Evolutionary conservation across 2,329 filamentous ascomycete species (phyloP).

Genomic region (Diaporthe destruens): DNA sequence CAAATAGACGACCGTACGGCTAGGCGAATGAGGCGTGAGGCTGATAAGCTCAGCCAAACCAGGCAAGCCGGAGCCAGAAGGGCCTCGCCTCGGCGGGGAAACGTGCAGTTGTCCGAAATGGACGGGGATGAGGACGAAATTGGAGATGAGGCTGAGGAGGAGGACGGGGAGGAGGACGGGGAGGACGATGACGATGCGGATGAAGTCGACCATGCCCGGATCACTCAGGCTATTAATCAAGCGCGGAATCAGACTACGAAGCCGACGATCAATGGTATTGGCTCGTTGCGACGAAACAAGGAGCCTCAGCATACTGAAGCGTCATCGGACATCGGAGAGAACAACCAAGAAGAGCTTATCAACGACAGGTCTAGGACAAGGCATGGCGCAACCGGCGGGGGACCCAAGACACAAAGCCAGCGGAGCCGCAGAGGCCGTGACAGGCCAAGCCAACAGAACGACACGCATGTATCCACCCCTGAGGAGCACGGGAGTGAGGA

Average conservation of each 20-base stretch:
- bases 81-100: conserved; percentile 4
- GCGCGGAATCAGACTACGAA: conserved; percentile 14
- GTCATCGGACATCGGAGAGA: background rate
- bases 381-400: background rate
- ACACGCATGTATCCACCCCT: background rate
- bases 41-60: background rate
- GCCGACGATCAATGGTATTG: conserved; percentile 30
- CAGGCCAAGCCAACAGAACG: background rate
- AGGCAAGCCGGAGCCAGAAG: background rate
- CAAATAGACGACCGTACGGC: background rate
- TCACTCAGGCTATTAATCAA: conserved; percentile 30
- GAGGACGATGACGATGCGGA: conserved; percentile 10
- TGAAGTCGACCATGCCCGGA: conserved; percentile 17
- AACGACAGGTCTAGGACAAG: background rate
- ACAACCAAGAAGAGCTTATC: background rate
- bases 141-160: conserved; percentile 1
- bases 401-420: background rate
- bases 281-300: background rate
- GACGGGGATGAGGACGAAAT: background rate
- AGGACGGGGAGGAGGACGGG: conserved; percentile 28
- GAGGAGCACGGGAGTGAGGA: conserved; percentile 10
- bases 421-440: background rate
- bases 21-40: conserved; percentile 1
- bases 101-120: background rate
- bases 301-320: background rate